Conservation (phyloP, 441 rosid genomes). For the Populus hybrid region DNA sequence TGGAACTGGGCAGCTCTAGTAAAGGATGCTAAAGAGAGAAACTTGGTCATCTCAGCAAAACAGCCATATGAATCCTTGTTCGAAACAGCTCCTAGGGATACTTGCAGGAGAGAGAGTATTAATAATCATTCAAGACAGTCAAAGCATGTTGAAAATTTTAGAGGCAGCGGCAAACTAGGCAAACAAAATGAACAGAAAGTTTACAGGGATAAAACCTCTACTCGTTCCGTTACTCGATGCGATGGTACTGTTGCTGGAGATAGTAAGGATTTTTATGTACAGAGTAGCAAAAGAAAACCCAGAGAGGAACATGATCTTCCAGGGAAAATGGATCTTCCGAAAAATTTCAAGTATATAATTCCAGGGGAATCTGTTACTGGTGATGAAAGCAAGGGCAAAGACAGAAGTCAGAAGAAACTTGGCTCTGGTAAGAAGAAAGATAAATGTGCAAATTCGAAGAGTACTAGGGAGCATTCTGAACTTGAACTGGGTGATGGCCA, state of each 20-base stretch:
- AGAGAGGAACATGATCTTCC: conserved; percentile 31
- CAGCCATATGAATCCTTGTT: conserved; percentile 57
- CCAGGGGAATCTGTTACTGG: conserved; percentile 17
- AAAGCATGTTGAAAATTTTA: conserved; percentile 29
- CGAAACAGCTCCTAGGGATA: conserved; percentile 32
- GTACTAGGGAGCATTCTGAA: conserved; percentile 16
- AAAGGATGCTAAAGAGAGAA: conserved; percentile 83
- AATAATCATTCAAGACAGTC: conserved; percentile 26
- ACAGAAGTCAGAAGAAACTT: conserved; percentile 30
- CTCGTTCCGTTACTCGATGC: conserved; percentile 11
- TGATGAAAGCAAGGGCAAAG: conserved; percentile 32
- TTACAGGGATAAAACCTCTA: conserved; percentile 32
- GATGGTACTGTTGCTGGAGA: conserved; percentile 25
- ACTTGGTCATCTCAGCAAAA: conserved; percentile 53
- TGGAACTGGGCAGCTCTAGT: conserved; percentile 85
- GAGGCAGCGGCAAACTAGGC: conserved; percentile 21
- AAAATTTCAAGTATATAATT: conserved; percentile 24
- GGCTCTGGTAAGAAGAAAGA: conserved; percentile 24
- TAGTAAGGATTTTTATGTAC: conserved; percentile 24
- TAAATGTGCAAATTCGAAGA: conserved; percentile 19
- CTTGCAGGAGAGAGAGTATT: conserved; percentile 21
- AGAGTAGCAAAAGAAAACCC: conserved; percentile 32
- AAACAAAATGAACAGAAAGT: conserved; percentile 30
- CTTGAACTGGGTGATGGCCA: conserved; percentile 26
- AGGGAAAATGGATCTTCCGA: conserved; percentile 27